Base-by-base conservation (phyloP, 176 grass and related monocot genomes). In the Cocos nucifera region DNA sequence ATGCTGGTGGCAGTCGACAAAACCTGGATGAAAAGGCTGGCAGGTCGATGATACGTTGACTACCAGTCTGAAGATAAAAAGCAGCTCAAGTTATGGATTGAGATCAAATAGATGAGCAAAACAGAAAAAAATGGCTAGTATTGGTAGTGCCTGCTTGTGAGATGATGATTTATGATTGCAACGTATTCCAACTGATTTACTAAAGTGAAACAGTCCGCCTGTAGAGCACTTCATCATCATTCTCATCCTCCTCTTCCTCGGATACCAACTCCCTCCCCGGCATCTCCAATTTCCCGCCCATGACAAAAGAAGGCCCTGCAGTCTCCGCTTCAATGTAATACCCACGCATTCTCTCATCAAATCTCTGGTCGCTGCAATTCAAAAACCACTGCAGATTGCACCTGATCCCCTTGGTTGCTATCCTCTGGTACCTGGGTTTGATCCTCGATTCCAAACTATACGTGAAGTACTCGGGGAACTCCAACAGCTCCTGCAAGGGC, bases 371-470 rank as follows among this genome's bases (percentile, higher is more conserved):
- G 7, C 92, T 96, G 65, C 92, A 96, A 61, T 96, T 96, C 62
- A 96, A 69, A 50, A 96, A 84, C 92, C 92, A 96, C 77, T 96
- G 83, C 50, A 96, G 71, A 44, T 62, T 90, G 69, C 92, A 90
- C 48, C 72, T 78, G 17, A 90, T 80, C 19, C 86, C 83, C 53
- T 85, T 90, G 35, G 53, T 76, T n/a, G 61, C 70, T 21, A 96
- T 53, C 65, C 65, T 85, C 55, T 71, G 81, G 74, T 88, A 87
- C 62, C 87, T 87, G 15, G 80, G 92, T 69, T 96, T 96, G 23
- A 96, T 90, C 73, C 92, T 84, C 3, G 92, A 90, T 61, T 96
- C 92, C 75, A 96, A 72, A 69, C 87, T 91, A 61, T 96, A 96
- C 4, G 83, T 96, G 49, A 96, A 96, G 70, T 90, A 97, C 58